Evolutionary conservation across 352 stramenopile genomes (phyloP).

Genomic region (Phytopythium mirpurense): DNA sequence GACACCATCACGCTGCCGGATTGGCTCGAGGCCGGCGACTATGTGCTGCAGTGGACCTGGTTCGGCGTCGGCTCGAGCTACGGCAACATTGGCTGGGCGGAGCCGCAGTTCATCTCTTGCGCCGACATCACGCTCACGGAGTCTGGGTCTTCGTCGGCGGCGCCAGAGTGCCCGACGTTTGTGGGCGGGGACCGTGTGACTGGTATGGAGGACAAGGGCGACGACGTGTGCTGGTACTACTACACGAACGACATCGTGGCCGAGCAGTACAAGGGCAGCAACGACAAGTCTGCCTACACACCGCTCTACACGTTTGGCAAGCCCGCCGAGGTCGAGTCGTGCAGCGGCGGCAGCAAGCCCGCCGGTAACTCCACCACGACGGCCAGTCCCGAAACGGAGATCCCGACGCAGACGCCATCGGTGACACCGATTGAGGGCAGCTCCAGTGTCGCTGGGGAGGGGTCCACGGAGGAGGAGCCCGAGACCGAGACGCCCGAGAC

Average conservation of each 20-base stretch:
- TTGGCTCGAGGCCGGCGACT: slow-evolving; percentile 43
- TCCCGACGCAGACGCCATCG: neutral
- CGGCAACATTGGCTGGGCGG: slow-evolving; percentile 43
- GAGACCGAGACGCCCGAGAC: neutral
- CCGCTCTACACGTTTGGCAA: slow-evolving; percentile 47
- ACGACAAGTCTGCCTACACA: slow-evolving; percentile 27
- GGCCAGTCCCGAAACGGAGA: slow-evolving; percentile 3
- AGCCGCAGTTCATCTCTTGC: slow-evolving; percentile 42
- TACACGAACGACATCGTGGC: slow-evolving; percentile 41
- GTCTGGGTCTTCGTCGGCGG: slow-evolving; percentile 15
- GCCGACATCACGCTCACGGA: slow-evolving; percentile 48
- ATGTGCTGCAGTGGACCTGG: slow-evolving; percentile 57
- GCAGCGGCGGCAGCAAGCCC: slow-evolving; percentile 17
- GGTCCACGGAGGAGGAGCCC: neutral
- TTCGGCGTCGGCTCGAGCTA: slow-evolving; percentile 42
- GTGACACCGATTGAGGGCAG: neutral
- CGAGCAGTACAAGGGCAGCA: slow-evolving; percentile 38
- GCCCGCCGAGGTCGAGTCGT: slow-evolving; percentile 32
- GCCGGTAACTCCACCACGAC: slow-evolving; percentile 12
- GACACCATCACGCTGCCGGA: slow-evolving; percentile 45
- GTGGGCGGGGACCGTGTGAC: slow-evolving; percentile 49
- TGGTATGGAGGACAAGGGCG: slow-evolving; percentile 26
- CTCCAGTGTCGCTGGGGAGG: neutral
- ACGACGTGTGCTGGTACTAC: slow-evolving; percentile 53
- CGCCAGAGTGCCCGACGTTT: slow-evolving; percentile 38